Base-by-base conservation (phyloP, 73 alveolate species). In the Diophrys appendiculata region DNA sequence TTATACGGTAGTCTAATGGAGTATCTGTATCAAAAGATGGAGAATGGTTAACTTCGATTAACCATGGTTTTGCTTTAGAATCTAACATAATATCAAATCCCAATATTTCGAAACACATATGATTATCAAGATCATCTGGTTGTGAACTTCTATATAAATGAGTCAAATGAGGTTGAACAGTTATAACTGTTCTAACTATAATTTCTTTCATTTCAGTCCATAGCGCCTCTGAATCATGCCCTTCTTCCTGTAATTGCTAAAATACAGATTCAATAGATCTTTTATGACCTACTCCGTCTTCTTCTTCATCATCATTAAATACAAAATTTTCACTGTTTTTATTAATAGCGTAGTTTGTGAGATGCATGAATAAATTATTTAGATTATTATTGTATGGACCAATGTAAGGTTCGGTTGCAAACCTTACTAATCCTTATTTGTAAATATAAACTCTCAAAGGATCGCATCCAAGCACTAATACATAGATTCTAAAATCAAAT, bases 351-450 rank as follows among this genome's bases (percentile, higher is more conserved):
- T 79, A 78, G 67, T 86, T 86, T 23, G 93, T 86, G 28, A 86
- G 73, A 65, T 86, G 93, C 28, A 80, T 78, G 77, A 64, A 86
- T 56, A 71, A 68, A 56, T 86, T 73, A 29, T 84, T 85, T 76
- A 90, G 71, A 78, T 96, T 94, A 33, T 77, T 68, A 52, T 86
- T 88, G 29, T 78, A 64, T 0, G 96, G 97, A 28, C 84, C 77
- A 65, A 83, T 64, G 78, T 96, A 96, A 69, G 85, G 93, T 64
- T 95, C 97, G 11, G 99, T 96, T 18, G 99, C 99, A 82, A 96
- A 93, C 69, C 99, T 89, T 0, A 97, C 98, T 73, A 96, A 84
- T 0, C 99, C 99, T 80, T 96, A 97, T 69, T 93, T 87, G 91
- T 89, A 95, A 55, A 96, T 81, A 80, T 82, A 96, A 32, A 93